phyloP scores from a whole-genome alignment of 2,329 filamentous ascomycete species.

The Diaporthe velutina region DNA sequence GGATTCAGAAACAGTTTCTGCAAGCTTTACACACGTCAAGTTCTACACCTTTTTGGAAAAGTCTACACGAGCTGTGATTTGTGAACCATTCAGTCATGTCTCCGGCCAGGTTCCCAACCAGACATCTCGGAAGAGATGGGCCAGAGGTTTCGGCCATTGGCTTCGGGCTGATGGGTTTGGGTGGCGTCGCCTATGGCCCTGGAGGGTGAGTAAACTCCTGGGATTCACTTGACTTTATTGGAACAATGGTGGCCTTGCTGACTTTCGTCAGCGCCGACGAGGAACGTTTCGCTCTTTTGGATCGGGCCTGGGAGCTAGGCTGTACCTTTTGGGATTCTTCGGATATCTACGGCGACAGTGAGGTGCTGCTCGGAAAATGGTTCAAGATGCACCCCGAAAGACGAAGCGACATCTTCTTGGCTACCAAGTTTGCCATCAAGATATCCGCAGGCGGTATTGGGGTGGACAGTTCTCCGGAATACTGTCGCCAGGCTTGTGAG shows the following conservation, averaged over 20 bases:
- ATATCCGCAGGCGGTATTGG: constrained; percentile 35
- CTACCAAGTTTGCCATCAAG: constrained; percentile 44
- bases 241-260: neutral
- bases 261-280: neutral
- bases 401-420: constrained; percentile 53
- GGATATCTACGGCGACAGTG: constrained; percentile 52
- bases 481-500: constrained; percentile 34
- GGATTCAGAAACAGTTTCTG: neutral
- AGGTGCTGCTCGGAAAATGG: constrained; percentile 54
- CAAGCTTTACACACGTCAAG: neutral
- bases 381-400: constrained; percentile 53
- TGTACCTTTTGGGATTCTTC: constrained; percentile 58
- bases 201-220: constrained; percentile 30
- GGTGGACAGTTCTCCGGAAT: constrained; percentile 13
- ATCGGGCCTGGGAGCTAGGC: constrained; percentile 55
- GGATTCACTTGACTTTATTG: neutral
- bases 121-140: constrained; percentile 43
- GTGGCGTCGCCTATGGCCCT: constrained; percentile 40
- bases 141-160: constrained; percentile 44
- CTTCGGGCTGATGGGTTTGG: constrained; percentile 47
- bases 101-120: constrained; percentile 27
- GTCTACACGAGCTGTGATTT: neutral
- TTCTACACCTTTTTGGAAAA: neutral
- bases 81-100: constrained; percentile 4
- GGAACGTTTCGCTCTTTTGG: constrained; percentile 46